Base-by-base conservation (phyloP, 768 basidiomycete species). In the Hypholoma fasciculare region DNA sequence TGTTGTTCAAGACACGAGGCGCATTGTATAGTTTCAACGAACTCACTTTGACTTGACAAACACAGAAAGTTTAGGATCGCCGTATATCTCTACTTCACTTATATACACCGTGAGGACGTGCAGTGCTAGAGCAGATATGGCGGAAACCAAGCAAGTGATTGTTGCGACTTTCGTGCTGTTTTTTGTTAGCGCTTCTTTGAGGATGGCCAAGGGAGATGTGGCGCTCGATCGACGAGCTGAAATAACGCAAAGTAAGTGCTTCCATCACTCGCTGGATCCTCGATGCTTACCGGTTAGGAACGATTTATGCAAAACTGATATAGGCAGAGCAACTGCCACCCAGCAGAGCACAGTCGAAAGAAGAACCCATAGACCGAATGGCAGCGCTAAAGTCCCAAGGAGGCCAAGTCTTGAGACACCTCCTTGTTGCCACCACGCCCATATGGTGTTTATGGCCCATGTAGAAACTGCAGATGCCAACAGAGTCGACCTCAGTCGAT, bases 1-100 rank as follows among this genome's bases (percentile, higher is more conserved):
- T 9, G 6, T 12, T 14, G 9, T 53, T 23, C 54, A 48, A 16
- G 20, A 58, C 38, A 57, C 34, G 42, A 46, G 23, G 36, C 14
- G 27, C 8, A 16, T 13, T 27, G 11, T 27, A 16, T 17, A 52
- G n/a, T 50, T 11, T 42, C 9, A 20, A 44, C 38, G 46, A 34
- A 69, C 78, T 38, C 57, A 88, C 90, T 75, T 86, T 34, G 88
- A 90, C 60, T 84, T 86, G 14, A 88, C 83, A 56, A 91, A 90
- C 0, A 90, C 17, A 0, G 74, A 70, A 6, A 91, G 67, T 40
- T 71, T 76, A 14, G 78, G 67, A 59, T 83, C 79, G 1, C 71
- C 70, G 14, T 67, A 67, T 20, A 37, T 39, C 3, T 63, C 54
- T 17, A 66, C 52, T 56, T 78, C 77, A 49, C 73, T 64, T 2